Evolutionary conservation across 1,284 basidiomycete species (phyloP).

Genomic region (Marasmius fiardii): DNA sequence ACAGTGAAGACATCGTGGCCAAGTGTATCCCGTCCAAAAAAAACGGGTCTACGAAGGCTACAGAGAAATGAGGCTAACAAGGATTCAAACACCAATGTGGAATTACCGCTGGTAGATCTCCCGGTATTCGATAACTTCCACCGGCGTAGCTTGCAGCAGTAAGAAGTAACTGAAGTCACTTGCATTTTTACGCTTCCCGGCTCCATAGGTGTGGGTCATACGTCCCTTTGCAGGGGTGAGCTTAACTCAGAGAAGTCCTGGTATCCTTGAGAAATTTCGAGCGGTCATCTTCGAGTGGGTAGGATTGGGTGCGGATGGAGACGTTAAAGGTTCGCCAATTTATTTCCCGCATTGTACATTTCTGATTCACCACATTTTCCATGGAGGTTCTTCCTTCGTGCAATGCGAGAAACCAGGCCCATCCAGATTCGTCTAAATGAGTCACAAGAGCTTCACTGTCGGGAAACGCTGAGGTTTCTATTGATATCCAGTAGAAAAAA

Average conservation of each 20-base stretch:
- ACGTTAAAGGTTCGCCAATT: constrained; percentile 33
- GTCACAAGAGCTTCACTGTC: constrained; percentile 41
- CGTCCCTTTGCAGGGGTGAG: constrained; percentile 49
- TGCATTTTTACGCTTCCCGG: constrained; percentile 40
- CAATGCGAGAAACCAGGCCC: constrained; percentile 77
- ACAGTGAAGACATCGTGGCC: constrained; percentile 60
- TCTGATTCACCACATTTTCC: constrained; percentile 70
- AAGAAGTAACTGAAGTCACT: constrained; percentile 42
- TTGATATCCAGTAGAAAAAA: constrained; percentile 64
- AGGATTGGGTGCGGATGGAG: constrained; percentile 26
- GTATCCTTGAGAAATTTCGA: constrained; percentile 49
- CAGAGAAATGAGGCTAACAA: constrained; percentile 11
- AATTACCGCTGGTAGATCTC: constrained; percentile 70
- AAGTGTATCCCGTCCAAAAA: constrained; percentile 71
- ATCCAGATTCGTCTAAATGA: constrained; percentile 65
- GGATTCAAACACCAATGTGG: not conserved
- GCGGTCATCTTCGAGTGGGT: constrained; percentile 31
- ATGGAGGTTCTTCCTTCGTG: constrained; percentile 66
- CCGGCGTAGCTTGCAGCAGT: constrained; percentile 2
- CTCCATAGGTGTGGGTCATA: no score
- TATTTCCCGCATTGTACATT: constrained; percentile 39
- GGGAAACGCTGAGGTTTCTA: constrained; percentile 65
- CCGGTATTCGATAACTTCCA: constrained; percentile 35
- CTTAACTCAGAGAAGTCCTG: constrained; percentile 47
- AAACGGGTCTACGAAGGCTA: constrained; percentile 74